Conservation (phyloP, 2,329 filamentous ascomycete species). For the Paraconiothyrium brasiliense region DNA sequence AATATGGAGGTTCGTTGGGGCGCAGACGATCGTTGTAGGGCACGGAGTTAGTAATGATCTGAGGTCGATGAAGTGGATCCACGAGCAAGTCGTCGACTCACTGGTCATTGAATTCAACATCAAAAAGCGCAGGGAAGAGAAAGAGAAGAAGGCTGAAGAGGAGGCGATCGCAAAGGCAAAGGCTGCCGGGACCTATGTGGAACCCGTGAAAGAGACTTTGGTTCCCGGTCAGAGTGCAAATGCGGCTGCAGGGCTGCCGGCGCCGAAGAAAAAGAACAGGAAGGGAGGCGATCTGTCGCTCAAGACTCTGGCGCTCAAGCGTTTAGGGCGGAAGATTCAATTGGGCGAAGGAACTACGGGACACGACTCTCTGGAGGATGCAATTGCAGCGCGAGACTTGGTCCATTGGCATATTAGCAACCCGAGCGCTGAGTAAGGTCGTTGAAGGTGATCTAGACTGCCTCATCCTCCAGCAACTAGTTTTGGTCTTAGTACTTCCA, state of each 20-base stretch:
- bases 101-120: conserved; percentile 33
- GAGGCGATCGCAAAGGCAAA: not conserved
- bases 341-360: conserved; percentile 68
- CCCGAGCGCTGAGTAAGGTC: conserved; percentile 7
- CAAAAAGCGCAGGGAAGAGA: conserved; percentile 12
- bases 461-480: no score
- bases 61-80: conserved; percentile 59
- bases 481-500: no score
- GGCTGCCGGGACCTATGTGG: conserved; percentile 10
- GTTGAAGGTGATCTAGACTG: not conserved
- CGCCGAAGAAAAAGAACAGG: conserved; percentile 13
- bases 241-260: not conserved
- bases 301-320: conserved; percentile 85
- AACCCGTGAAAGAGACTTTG: not conserved
- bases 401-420: conserved; percentile 75
- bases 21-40: conserved; percentile 59
- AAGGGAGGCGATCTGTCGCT: conserved; percentile 51
- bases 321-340: conserved; percentile 85
- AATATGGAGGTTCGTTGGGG: conserved; percentile 57
- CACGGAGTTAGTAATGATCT: conserved; percentile 59
- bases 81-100: conserved; percentile 58
- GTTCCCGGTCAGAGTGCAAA: not conserved
- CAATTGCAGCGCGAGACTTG: conserved; percentile 86
- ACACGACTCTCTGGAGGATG: conserved; percentile 92
- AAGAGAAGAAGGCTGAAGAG: conserved; percentile 16